A percentile compares a stretch with the other conserved stretches of the same genome.
Evolutionary conservation across 2,329 filamentous ascomycete species (phyloP).

Genomic region (Grosmannia clavigera): DNA sequence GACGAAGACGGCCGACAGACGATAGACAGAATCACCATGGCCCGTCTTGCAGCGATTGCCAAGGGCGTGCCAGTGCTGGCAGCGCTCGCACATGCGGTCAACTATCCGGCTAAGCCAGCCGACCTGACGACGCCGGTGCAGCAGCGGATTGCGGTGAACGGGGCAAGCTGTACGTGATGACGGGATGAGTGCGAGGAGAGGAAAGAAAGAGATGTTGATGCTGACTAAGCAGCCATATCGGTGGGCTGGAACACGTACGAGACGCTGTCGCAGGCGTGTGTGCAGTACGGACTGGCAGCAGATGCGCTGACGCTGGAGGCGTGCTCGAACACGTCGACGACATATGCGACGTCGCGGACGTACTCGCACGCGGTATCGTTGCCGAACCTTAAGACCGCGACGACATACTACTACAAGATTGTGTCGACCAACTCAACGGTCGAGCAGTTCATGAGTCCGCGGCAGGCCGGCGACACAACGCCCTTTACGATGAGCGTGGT

Average conservation of each 20-base stretch:
- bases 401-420: slow-evolving; percentile 50
- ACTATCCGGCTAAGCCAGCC: slow-evolving; percentile 31
- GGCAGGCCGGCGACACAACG: slow-evolving; percentile 38
- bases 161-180: slow-evolving; percentile 28
- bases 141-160: slow-evolving; percentile 38
- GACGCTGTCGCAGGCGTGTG: slow-evolving; percentile 31
- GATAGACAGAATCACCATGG: slow-evolving; percentile 5
- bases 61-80: slow-evolving; percentile 10
- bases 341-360: slow-evolving; percentile 42
- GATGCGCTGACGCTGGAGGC: slow-evolving; percentile 22
- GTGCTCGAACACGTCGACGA: slow-evolving; percentile 30
- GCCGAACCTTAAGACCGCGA: slow-evolving; percentile 32
- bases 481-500: slow-evolving; percentile 40
- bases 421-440: slow-evolving; percentile 41
- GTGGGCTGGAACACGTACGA: slow-evolving; percentile 46
- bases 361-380: slow-evolving; percentile 37
- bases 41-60: neutral
- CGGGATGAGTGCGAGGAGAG: too few species aligned
- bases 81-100: slow-evolving; percentile 10
- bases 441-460: slow-evolving; percentile 40
- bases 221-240: slow-evolving; percentile 28
- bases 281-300: slow-evolving; percentile 35
- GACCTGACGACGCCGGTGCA: slow-evolving; percentile 42
- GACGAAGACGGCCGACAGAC: neutral
- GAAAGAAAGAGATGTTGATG: too few species aligned